phyloP scores from a whole-genome alignment of 208 protist species.

The Acanthamoeba healyi region DNA sequence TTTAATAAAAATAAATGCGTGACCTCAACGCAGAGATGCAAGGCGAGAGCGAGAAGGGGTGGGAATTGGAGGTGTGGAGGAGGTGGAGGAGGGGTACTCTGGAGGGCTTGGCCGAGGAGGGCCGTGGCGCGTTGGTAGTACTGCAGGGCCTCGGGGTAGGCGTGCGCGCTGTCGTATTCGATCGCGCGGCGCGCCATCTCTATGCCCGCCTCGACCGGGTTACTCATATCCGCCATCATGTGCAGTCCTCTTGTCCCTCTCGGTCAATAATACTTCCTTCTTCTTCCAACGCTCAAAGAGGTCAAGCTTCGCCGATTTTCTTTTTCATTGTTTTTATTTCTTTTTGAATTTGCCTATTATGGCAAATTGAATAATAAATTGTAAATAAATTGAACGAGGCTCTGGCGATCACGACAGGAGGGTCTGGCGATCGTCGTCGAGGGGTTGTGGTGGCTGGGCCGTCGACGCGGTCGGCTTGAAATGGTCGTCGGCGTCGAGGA shows the following conservation, averaged over 20 bases:
- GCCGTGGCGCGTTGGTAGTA: slow-evolving; percentile 19
- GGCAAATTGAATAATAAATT: too few relatives aligned
- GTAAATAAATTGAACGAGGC: too few relatives aligned
- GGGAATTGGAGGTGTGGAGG: too few relatives aligned
- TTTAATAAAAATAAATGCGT: neutral
- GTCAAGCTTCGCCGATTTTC: too few relatives aligned
- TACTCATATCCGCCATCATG: neutral
- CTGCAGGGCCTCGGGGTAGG: slow-evolving; percentile 24
- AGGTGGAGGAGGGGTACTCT: neutral
- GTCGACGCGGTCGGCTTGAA: neutral
- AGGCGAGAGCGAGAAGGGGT: neutral
- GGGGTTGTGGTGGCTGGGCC: too few relatives aligned
- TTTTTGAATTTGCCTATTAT: too few relatives aligned
- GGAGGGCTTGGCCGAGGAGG: slow-evolving; percentile 4
- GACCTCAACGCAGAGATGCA: too few relatives aligned
- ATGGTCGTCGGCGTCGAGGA: slow-evolving; percentile 24
- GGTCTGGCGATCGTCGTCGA: too few relatives aligned
- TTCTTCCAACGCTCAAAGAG: too few relatives aligned
- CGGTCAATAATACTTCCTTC: neutral
- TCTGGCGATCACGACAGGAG: too few relatives aligned
- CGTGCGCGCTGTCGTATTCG: neutral
- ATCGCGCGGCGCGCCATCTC: slow-evolving; percentile 33
- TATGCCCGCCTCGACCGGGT: slow-evolving; percentile 40
- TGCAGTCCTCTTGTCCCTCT: too few relatives aligned
- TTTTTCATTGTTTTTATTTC: too few relatives aligned